Evolutionary conservation across 192 early-diverging fungal species (phyloP).

Genomic region (Entomortierella lignicola): DNA sequence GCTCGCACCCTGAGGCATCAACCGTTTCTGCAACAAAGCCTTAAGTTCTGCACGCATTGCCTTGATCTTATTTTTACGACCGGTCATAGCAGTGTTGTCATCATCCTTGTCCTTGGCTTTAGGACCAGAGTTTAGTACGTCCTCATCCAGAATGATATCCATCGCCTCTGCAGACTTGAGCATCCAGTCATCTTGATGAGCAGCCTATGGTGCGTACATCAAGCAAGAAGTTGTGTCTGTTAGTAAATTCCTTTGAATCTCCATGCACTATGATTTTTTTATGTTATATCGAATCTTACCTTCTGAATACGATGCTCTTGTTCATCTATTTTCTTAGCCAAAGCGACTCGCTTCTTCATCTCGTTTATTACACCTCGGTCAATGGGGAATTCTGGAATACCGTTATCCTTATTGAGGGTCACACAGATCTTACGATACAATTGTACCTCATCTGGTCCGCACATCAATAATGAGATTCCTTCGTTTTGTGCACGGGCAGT

Average conservation of each 20-base stretch:
- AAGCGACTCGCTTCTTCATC: constrained; percentile 79
- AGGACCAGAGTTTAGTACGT: constrained; percentile 22
- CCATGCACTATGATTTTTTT: too few relatives aligned
- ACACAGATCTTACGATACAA: constrained; percentile 86
- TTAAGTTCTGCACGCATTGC: constrained; percentile 59
- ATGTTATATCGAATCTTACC: too few relatives aligned
- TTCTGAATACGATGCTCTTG: constrained; percentile 84
- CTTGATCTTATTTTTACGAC: constrained; percentile 58
- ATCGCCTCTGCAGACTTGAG: constrained; percentile 43
- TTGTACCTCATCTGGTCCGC: constrained; percentile 84
- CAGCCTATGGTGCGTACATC: constrained; percentile 13
- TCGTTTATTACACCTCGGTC: constrained; percentile 75
- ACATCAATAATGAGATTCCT: constrained; percentile 86
- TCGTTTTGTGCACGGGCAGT: constrained; percentile 89
- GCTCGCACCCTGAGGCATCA: constrained; percentile 64
- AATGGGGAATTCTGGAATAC: constrained; percentile 83
- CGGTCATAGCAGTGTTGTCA: constrained; percentile 48
- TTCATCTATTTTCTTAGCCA: constrained; percentile 87
- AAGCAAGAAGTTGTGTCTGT: too few relatives aligned
- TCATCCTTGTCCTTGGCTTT: constrained; percentile 49
- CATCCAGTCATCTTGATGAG: constrained; percentile 51
- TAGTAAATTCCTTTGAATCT: too few relatives aligned
- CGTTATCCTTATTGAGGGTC: constrained; percentile 79
- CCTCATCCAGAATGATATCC: constrained; percentile 51
- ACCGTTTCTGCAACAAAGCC: constrained; percentile 55